Percentiles rank a stretch among this genome's conserved stretches.
Evolutionary conservation across 2,329 filamentous ascomycete genomes (phyloP).

Genomic region (Epichloe glyceriae): DNA sequence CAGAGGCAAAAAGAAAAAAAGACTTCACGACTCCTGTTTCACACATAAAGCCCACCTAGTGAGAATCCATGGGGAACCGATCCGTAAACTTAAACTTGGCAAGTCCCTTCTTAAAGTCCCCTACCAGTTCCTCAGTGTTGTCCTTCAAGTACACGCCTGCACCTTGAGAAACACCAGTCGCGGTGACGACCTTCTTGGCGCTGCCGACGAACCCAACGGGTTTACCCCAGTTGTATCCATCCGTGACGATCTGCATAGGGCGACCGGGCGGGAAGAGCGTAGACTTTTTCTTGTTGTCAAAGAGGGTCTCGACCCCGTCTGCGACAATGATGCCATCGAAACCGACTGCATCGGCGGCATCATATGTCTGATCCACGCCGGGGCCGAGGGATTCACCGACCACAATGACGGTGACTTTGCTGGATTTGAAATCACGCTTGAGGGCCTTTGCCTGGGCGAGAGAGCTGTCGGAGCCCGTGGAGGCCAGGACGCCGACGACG

Average conservation of each 20-base stretch:
- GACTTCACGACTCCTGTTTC: slow-evolving; percentile 5
- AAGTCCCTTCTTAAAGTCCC: slow-evolving; percentile 43
- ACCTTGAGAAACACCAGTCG: slow-evolving; percentile 29
- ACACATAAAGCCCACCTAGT: neutral
- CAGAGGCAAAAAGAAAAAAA: neutral
- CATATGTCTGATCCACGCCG: slow-evolving; percentile 52
- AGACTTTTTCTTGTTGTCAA: slow-evolving; percentile 29
- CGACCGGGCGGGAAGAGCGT: slow-evolving; percentile 51
- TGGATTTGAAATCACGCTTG: slow-evolving; percentile 31
- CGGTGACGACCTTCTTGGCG: slow-evolving; percentile 22
- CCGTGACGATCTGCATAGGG: slow-evolving; percentile 48
- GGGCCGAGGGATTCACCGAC: slow-evolving; percentile 44
- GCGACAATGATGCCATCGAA: slow-evolving; percentile 53
- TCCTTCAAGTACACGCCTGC: slow-evolving; percentile 28
- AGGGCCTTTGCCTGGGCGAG: slow-evolving; percentile 36
- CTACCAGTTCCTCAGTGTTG: slow-evolving; percentile 26
- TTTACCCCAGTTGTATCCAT: slow-evolving; percentile 58
- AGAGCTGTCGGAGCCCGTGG: slow-evolving; percentile 25
- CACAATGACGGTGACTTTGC: slow-evolving; percentile 43
- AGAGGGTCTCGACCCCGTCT: slow-evolving; percentile 39
- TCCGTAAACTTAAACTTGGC: slow-evolving; percentile 52
- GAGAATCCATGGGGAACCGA: slow-evolving; percentile 44
- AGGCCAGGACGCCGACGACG: slow-evolving; percentile 49
- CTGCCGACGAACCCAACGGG: slow-evolving; percentile 48
- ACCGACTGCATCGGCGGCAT: slow-evolving; percentile 45